Conservation (phyloP, 2,329 filamentous ascomycete species). For the Aspergillus melleus region DNA sequence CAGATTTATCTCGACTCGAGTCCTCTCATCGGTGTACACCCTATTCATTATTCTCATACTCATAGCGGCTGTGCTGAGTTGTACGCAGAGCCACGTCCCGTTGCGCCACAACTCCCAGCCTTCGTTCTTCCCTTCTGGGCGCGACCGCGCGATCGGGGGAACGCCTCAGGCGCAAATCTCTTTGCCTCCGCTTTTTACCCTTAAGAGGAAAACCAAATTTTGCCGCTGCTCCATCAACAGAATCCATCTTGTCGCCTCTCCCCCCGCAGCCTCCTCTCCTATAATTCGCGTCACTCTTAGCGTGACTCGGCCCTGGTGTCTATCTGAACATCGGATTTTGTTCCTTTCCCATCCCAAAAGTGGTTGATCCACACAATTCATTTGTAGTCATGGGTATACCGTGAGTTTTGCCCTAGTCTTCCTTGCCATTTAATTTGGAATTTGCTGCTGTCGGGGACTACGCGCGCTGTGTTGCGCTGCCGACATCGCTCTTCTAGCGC, state of each 20-base stretch:
- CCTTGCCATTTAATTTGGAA: not conserved
- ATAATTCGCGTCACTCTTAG: conserved; percentile 13
- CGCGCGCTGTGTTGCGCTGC: conserved; percentile 10
- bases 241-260: conserved; percentile 15
- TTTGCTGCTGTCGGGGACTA: conserved; percentile 8
- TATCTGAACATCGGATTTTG: conserved; percentile 7
- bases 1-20: not conserved
- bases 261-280: conserved; percentile 14
- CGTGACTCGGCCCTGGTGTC: conserved; percentile 4
- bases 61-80: conserved; percentile 10
- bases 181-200: conserved; percentile 24
- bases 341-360: conserved; percentile 2
- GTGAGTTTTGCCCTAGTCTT: conserved; percentile 32
- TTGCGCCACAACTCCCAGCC: conserved; percentile 14
- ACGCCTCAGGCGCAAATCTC: conserved; percentile 22
- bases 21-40: too few relatives aligned
- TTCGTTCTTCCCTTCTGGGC: conserved; percentile 7
- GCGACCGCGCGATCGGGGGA: not conserved
- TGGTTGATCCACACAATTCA: conserved; percentile 16
- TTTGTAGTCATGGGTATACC: conserved; percentile 41
- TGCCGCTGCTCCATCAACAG: conserved; percentile 25
- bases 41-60: too few relatives aligned
- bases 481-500: conserved; percentile 11
- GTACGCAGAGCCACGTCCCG: conserved; percentile 8
- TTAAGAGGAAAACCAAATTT: conserved; percentile 26